Evolutionary conservation across 2,329 filamentous ascomycete species (phyloP).

Genomic region (Cladosporium sp.): DNA sequence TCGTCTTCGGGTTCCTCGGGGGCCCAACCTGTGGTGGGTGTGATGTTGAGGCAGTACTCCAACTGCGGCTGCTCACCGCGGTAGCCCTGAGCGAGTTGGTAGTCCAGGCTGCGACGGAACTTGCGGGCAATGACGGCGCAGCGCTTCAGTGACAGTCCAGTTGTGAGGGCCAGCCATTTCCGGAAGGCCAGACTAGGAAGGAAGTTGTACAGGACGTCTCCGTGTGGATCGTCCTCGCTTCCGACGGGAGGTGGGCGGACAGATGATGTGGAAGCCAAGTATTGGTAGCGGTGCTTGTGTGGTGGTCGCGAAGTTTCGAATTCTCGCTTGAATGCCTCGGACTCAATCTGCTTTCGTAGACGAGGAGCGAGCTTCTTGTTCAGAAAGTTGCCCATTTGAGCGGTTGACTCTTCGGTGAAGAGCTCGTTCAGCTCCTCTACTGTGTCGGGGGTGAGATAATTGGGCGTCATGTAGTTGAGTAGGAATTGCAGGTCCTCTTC

Average conservation of each 20-base stretch:
- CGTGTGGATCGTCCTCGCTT: conserved; percentile 57
- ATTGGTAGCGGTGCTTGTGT: conserved; percentile 93
- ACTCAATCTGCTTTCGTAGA: conserved; percentile 71
- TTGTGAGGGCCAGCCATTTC: conserved; percentile 85
- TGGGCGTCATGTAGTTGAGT: conserved; percentile 84
- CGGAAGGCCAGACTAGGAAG: conserved; percentile 84
- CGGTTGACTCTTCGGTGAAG: conserved; percentile 80
- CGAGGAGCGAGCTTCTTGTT: conserved; percentile 73
- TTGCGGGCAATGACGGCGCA: conserved; percentile 80
- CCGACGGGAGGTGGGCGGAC: conserved; percentile 44
- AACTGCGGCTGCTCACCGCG: conserved; percentile 71
- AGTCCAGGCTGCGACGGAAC: conserved; percentile 85
- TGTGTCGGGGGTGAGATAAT: conserved; percentile 89
- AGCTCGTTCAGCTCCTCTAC: conserved; percentile 77
- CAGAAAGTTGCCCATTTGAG: conserved; percentile 78
- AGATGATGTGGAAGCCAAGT: conserved; percentile 49
- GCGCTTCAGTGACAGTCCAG: conserved; percentile 70
- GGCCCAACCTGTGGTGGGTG: conserved; percentile 83
- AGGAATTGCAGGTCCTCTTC: conserved; percentile 85
- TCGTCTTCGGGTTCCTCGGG: conserved; percentile 59
- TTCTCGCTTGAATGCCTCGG: conserved; percentile 44
- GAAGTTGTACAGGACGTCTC: conserved; percentile 77
- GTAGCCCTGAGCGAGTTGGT: conserved; percentile 88
- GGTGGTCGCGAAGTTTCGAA: conserved; percentile 69
- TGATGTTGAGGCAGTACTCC: conserved; percentile 85